A percentile compares a stretch with the other conserved stretches of the same genome.
These are phyloP conservation scores for Thecaphora thlaspeos DNA, from an alignment of 1,284 basidiomycete species.

Conservation along the genomic window DNA sequence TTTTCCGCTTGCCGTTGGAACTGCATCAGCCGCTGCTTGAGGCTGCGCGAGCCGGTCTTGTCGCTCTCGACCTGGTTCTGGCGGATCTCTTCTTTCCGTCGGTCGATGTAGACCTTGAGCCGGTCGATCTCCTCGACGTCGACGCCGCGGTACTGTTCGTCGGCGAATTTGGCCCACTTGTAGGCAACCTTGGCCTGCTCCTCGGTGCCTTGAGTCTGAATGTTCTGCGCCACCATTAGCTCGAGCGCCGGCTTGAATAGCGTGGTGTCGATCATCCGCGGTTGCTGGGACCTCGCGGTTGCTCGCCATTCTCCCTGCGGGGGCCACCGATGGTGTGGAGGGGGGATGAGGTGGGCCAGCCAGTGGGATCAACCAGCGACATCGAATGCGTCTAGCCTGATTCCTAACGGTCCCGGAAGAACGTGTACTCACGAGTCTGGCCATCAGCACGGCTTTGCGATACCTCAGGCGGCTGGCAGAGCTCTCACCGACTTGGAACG, in stretches of 20 bases:
- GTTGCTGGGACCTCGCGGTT: slow-evolving; percentile 78
- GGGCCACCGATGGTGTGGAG: too few species aligned
- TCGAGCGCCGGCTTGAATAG: slow-evolving; percentile 71
- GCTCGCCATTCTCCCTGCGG: slow-evolving; percentile 82
- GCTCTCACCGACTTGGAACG: slow-evolving; percentile 3
- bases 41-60: slow-evolving; percentile 12
- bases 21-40: slow-evolving; percentile 13
- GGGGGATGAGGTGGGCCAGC: too few species aligned
- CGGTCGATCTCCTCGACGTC: slow-evolving; percentile 73
- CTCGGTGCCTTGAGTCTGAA: slow-evolving; percentile 12
- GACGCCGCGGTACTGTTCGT: slow-evolving; percentile 73
- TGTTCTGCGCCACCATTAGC: slow-evolving; percentile 4
- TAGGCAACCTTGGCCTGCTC: slow-evolving; percentile 71
- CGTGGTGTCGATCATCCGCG: slow-evolving; percentile 69
- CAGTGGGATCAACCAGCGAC: too few species aligned
- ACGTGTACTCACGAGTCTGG: slow-evolving; percentile 54
- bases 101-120: slow-evolving; percentile 72
- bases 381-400: too few species aligned
- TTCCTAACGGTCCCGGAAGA: too few species aligned
- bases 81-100: slow-evolving; percentile 66
- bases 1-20: slow-evolving; percentile 32
- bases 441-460: slow-evolving; percentile 59
- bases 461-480: slow-evolving; percentile 10
- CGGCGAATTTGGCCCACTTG: slow-evolving; percentile 83
- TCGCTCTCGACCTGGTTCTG: slow-evolving; percentile 64